These are phyloP conservation scores for Apiospora sp. DNA, from an alignment of 2,329 filamentous ascomycete species.

Conservation along the genomic window DNA sequence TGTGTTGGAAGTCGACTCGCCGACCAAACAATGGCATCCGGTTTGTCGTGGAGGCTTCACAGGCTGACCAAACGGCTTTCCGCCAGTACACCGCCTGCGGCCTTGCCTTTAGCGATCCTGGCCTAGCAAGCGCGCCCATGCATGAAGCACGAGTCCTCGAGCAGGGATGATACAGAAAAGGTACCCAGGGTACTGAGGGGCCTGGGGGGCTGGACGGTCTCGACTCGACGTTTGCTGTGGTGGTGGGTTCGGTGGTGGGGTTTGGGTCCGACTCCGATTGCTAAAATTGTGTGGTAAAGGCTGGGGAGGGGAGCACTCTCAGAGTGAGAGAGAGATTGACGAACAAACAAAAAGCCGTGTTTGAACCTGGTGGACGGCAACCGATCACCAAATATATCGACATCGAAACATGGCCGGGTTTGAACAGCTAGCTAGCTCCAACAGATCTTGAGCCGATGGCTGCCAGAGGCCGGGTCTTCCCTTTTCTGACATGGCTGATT, in stretches of 20 bases:
- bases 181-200: not conserved
- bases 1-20: not conserved
- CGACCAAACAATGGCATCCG: constrained; percentile 15
- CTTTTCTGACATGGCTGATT: not conserved
- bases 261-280: constrained; percentile 8
- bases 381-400: constrained; percentile 6
- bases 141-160: constrained; percentile 23
- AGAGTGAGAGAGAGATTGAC: not conserved
- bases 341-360: not conserved
- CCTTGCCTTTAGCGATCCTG: constrained; percentile 19
- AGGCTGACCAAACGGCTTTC: constrained; percentile 24
- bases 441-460: constrained; percentile 3
- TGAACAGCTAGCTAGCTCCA: not conserved
- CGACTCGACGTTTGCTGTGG: constrained; percentile 15
- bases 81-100: constrained; percentile 24
- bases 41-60: constrained; percentile 23
- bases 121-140: constrained; percentile 24
- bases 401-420: constrained; percentile 5
- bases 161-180: constrained; percentile 5
- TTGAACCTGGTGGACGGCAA: constrained; percentile 3
- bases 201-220: constrained; percentile 16
- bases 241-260: constrained; percentile 18
- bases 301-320: not conserved
- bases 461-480: constrained; percentile 11
- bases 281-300: not conserved